Conservation (phyloP, 257 asterid genomes). For the Dorcoceras hygrometricum region DNA sequence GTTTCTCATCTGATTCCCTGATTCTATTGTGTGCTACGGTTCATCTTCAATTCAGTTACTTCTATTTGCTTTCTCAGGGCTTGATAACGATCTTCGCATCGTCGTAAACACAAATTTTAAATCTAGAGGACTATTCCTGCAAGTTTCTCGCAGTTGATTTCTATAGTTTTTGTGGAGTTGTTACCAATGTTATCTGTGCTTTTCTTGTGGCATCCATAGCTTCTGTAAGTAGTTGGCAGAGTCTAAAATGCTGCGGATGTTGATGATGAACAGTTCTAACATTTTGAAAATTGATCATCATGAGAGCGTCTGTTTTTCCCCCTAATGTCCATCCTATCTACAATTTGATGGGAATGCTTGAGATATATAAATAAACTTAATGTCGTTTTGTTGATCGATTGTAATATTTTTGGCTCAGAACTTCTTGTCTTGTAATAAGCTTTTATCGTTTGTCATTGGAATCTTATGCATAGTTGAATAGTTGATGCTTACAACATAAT, state of each 20-base stretch:
- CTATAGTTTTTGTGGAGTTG: not conserved
- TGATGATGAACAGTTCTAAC: too few relatives aligned
- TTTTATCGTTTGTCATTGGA: not conserved
- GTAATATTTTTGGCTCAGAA: not conserved
- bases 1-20: not conserved
- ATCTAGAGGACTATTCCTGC: not conserved
- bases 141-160: not conserved
- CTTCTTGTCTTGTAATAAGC: too few relatives aligned
- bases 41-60: not conserved
- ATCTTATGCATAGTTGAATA: too few relatives aligned
- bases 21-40: not conserved
- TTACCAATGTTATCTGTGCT: not conserved
- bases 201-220: not conserved
- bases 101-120: not conserved
- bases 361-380: not conserved
- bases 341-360: not conserved
- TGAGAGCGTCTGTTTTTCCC: too few relatives aligned
- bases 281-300: too few relatives aligned
- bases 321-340: not conserved
- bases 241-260: not conserved
- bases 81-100: constrained; percentile 14
- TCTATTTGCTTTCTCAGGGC: constrained; percentile 33
- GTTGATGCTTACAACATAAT: too few relatives aligned
- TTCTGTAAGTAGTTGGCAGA: not conserved
- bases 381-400: not conserved